Base-by-base conservation (phyloP, 148 eudicot species). In the Fallopia convolvulus region DNA sequence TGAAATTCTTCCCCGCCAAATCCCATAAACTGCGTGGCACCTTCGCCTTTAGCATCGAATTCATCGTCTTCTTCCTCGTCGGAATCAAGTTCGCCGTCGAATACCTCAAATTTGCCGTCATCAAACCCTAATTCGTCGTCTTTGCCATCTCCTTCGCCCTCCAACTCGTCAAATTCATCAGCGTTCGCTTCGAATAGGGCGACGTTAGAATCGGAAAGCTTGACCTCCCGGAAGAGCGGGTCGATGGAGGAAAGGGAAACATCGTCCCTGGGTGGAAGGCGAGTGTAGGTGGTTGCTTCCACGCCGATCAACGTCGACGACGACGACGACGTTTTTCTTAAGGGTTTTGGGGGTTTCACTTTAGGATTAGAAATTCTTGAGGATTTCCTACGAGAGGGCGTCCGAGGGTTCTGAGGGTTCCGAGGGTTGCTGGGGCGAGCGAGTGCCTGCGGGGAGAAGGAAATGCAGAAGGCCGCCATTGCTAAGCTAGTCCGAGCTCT, bases 211-310 rank as follows among this genome's bases (percentile, higher is more conserved):
- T 90, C 89, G 26, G 89, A 83, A 8, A 86, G 83, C 78, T 77
- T 86, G 55, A 89, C 82, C 30, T 79, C 93, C 42, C 71, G 65
- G 56, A 50, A 52, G 17, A 72, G 20, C 20, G 79, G 36, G 18
- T 46, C 66, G 55, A 79, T 10, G 21, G 79, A 20, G 20, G 83
- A 33, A 36, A 75, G 73, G 14, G 74, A 49, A 76, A 80, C 81
- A 26, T 85, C 90, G 0, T 89, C 89, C 56, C 46, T 87, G 26
- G 87, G 89, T 15, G 91, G 91, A 23, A 90, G 90, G 40, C 92
- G 91, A 76, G 97, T 89, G 87, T 87, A 95, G 70, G 93, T 89
- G 77, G 98, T 94, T 46, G 97, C 95, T 36, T 90, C 92, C 53
- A 84, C 82, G 73, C 90, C 91, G 17, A 80, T 46, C 76, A 79